These are phyloP conservation scores for Candida sojae DNA, from an alignment of 1,139 yeast species.

Conservation along the genomic window DNA sequence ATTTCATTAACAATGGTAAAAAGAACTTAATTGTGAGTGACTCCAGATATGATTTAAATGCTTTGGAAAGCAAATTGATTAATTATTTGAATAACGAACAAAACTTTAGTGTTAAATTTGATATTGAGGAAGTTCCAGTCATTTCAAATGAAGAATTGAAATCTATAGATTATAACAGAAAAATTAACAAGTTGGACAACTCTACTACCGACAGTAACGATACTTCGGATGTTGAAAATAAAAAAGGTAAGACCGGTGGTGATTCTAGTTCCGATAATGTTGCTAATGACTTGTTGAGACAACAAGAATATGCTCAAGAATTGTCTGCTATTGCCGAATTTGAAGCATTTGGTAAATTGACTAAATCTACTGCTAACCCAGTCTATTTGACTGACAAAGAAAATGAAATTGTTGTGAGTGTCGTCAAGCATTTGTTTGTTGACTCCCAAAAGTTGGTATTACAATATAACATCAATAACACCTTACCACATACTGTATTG, in stretches of 20 bases:
- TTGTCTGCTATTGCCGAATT: slow-evolving; percentile 70
- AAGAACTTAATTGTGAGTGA: slow-evolving; percentile 66
- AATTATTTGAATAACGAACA: slow-evolving; percentile 65
- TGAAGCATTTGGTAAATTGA: slow-evolving; percentile 67
- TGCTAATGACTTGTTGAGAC: slow-evolving; percentile 48
- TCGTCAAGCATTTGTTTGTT: slow-evolving; percentile 76
- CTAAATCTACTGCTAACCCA: slow-evolving; percentile 65
- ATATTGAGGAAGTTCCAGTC: slow-evolving; percentile 63
- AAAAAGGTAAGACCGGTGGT: slow-evolving; percentile 8
- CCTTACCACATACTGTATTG: slow-evolving; percentile 73
- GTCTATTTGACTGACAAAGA: slow-evolving; percentile 85
- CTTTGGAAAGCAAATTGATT: slow-evolving; percentile 76
- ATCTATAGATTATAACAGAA: slow-evolving; percentile 59
- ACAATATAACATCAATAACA: slow-evolving; percentile 84
- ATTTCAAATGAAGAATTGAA: slow-evolving; percentile 65
- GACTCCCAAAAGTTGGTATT: slow-evolving; percentile 70
- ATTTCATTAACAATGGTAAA: slow-evolving; percentile 56
- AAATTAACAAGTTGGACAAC: slow-evolving; percentile 52
- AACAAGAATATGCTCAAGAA: slow-evolving; percentile 68
- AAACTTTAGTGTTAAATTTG: slow-evolving; percentile 67
- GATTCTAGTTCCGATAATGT: slow-evolving; percentile 12
- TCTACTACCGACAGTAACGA: slow-evolving; percentile 16
- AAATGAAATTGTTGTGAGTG: slow-evolving; percentile 88
- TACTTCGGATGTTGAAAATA: slow-evolving; percentile 10
- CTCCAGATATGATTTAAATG: slow-evolving; percentile 68